Percentiles rank a stretch among this genome's conserved stretches.
Conservation (phyloP, 2,329 filamentous ascomycete species). For the Aspergillus sp. region DNA sequence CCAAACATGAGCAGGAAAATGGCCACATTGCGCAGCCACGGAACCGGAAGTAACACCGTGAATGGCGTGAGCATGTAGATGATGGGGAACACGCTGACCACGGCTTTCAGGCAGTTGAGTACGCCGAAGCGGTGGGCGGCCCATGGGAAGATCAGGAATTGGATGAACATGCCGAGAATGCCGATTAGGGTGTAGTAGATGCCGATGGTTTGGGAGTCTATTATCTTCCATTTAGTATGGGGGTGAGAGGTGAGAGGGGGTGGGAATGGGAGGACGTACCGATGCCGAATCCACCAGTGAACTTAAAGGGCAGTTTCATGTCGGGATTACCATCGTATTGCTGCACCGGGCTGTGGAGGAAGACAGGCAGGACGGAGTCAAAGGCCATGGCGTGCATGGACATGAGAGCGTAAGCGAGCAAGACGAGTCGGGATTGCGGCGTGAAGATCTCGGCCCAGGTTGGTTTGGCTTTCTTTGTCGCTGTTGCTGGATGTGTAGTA, state of each 20-base stretch:
- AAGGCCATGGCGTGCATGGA: constrained; percentile 81
- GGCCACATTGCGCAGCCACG: constrained; percentile 55
- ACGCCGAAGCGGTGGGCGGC: constrained; percentile 74
- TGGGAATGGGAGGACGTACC: constrained; percentile 27
- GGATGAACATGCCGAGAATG: constrained; percentile 74
- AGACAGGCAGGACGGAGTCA: constrained; percentile 86
- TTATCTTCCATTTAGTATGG: background rate
- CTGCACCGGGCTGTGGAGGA: constrained; percentile 73
- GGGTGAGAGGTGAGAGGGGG: background rate
- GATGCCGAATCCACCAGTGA: constrained; percentile 77
- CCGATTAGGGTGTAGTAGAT: constrained; percentile 84
- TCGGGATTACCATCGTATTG: constrained; percentile 57
- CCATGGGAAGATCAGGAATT: constrained; percentile 82
- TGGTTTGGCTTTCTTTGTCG: constrained; percentile 26
- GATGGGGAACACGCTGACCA: constrained; percentile 68
- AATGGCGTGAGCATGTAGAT: constrained; percentile 83
- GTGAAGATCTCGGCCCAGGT: constrained; percentile 69
- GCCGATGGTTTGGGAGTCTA: constrained; percentile 73
- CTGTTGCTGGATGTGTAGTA: too few species aligned
- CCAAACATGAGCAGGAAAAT: constrained; percentile 69
- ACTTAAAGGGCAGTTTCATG: constrained; percentile 72
- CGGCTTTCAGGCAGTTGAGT: constrained; percentile 70
- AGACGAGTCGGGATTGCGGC: constrained; percentile 71
- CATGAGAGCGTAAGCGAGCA: constrained; percentile 76
- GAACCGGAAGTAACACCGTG: constrained; percentile 62